Base-by-base conservation (phyloP, 139 green algal species). In the Micractinium conductrix region DNA sequence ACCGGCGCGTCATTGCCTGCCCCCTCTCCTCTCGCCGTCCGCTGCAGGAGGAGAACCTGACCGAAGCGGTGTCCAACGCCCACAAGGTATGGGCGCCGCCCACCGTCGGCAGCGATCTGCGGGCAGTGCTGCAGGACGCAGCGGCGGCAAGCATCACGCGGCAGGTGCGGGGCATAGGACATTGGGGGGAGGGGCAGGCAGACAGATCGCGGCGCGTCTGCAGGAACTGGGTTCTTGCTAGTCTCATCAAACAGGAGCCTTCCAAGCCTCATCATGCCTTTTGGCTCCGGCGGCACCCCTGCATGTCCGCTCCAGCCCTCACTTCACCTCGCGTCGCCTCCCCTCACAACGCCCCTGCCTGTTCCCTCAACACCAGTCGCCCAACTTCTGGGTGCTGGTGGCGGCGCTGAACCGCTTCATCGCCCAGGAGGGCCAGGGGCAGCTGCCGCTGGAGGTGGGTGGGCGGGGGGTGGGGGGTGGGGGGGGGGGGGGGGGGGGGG, bases 31-130 rank as follows among this genome's bases (percentile, higher is more conserved):
- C n/a, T n/a, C n/a, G n/a, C n/a, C n/a, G n/a, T n/a, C n/a, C n/a
- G 0, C 22, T 88, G 35, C 93, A 96, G 94, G 91, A 93, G 71
- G 96, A 98, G 45, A 99, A 99, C 81, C 96, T 98, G 88, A 93
- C 91, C 21, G 96, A 99, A 84, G 96, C 96, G 12, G 17, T 96
- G 2, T 90, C 91, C 62, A 91, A 95, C 58, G 95, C 96, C 10
- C 95, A 94, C 89, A 94, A 96, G 58, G 87, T 84, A 45, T 84
- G 65, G 67, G 79, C 79, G 35, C 65, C 79, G 40, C 79, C 67
- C 33, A 33, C n/a, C 30, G 79, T 84, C 6, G 58, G 91, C 9
- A 80, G 83, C 9, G 91, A 95, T 86, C 89, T 96, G 53, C 79
- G 62, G 0, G 75, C 55, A 17, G 83, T 98, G 24, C 76, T 97